Evolutionary conservation across 352 stramenopile genomes (phyloP).

Genomic region (Phytophthora hybrid): DNA sequence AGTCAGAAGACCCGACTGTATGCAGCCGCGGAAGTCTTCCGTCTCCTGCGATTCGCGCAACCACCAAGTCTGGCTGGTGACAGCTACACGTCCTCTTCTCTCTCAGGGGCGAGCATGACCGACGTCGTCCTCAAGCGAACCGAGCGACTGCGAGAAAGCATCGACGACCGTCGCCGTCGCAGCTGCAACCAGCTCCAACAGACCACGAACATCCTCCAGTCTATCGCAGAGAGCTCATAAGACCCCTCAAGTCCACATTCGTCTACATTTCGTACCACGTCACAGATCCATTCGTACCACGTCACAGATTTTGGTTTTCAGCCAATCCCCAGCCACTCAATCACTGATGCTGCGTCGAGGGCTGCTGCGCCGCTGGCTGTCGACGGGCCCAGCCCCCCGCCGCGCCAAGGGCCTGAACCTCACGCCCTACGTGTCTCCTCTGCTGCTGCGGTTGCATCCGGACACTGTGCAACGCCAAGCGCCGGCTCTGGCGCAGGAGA

Average conservation of each 20-base stretch:
- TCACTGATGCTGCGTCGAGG: conserved; percentile 23
- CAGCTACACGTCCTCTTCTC: conserved; percentile 12
- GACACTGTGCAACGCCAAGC: conserved; percentile 69
- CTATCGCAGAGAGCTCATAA: conserved; percentile 3
- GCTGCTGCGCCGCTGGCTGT: conserved; percentile 24
- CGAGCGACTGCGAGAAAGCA: conserved; percentile 27
- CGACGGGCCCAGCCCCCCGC: conserved; percentile 11
- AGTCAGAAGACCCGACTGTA: conserved; percentile 49
- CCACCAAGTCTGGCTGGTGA: conserved; percentile 32
- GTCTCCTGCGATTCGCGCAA: conserved; percentile 62
- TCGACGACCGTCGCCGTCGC: conserved; percentile 9
- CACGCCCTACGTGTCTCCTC: conserved; percentile 70
- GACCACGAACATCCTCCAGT: conserved; percentile 19
- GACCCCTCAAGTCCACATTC: background rate
- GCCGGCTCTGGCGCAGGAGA: conserved; percentile 50
- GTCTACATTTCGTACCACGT: background rate
- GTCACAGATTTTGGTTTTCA: conserved; percentile 23
- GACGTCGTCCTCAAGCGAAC: conserved; percentile 32
- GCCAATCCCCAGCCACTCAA: conserved; percentile 23
- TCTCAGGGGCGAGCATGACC: conserved; percentile 15
- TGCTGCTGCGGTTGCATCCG: conserved; percentile 75
- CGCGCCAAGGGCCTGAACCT: conserved; percentile 56
- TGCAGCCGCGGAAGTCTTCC: conserved; percentile 53
- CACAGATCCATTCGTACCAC: background rate
- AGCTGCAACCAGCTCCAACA: conserved; percentile 13